phyloP scores from a whole-genome alignment of 768 basidiomycete species.

The Trametes meyenii region DNA sequence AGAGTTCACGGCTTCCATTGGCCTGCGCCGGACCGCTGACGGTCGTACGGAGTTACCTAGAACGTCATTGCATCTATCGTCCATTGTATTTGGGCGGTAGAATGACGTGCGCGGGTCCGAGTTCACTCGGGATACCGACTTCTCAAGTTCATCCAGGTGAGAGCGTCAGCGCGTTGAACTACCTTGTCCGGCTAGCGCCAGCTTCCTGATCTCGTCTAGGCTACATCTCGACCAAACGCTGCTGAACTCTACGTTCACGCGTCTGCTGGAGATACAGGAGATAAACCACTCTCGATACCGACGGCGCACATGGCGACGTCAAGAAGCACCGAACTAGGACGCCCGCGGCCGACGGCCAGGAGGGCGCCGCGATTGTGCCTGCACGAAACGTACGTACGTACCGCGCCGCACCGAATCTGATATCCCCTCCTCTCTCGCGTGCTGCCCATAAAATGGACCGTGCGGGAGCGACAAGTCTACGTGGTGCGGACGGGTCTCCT shows the following conservation, averaged over 20 bases:
- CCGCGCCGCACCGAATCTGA: neutral
- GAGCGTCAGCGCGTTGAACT: neutral
- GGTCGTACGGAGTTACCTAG: neutral
- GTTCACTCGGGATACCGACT: neutral
- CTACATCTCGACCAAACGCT: conserved; percentile 1
- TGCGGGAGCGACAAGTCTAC: neutral
- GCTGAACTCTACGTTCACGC: neutral
- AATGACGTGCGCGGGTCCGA: too few relatives aligned
- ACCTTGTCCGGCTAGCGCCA: neutral
- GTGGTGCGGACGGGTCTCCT: conserved; percentile 4
- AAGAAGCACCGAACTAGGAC: conserved; percentile 7
- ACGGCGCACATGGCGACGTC: conserved; percentile 8
- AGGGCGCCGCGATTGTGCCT: neutral
- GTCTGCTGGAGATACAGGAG: conserved; percentile 9
- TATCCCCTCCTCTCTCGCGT: neutral
- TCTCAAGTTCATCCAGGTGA: neutral
- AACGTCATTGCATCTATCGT: too few relatives aligned
- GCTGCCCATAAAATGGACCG: conserved; percentile 1
- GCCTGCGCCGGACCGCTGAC: neutral
- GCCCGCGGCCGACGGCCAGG: neutral
- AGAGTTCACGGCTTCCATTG: too few relatives aligned
- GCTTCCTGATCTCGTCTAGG: neutral
- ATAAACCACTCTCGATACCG: conserved; percentile 3
- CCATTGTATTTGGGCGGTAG: too few relatives aligned
- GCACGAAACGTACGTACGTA: conserved; percentile 2